Evolutionary conservation across 176 grass and related monocot genomes (phyloP).

Genomic region (Cymbopogon citratus): DNA sequence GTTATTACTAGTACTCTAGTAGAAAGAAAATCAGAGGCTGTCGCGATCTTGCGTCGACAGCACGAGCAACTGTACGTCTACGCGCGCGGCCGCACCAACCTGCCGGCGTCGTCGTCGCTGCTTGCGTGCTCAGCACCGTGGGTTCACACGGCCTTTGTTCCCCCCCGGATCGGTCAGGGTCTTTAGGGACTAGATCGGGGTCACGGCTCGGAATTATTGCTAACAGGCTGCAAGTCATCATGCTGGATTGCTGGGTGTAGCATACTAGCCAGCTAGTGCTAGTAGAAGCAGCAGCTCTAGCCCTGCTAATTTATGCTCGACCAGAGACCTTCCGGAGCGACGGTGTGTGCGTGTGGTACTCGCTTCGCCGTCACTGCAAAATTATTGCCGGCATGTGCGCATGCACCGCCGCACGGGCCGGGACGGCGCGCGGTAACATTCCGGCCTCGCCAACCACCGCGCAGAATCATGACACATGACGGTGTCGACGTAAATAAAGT

Average conservation of each 20-base stretch:
- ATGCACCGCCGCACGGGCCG: background rate
- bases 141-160: background rate
- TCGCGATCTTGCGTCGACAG: background rate
- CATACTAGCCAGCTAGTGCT: too few species aligned
- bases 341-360: background rate
- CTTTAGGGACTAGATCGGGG: background rate
- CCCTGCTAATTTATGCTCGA: background rate
- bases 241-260: background rate
- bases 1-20: background rate
- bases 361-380: conserved; percentile 31
- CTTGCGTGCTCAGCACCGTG: background rate
- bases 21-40: background rate
- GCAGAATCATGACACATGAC: background rate
- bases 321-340: background rate
- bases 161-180: too few species aligned
- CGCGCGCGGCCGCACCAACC: background rate
- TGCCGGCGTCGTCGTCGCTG: background rate
- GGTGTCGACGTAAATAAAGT: background rate
- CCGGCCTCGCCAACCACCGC: background rate
- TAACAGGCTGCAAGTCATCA: background rate
- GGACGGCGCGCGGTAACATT: background rate
- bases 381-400: conserved; percentile 32
- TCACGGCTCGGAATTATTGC: background rate
- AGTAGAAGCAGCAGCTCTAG: background rate
- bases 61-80: background rate